A percentile compares a stretch with the other conserved stretches of the same genome.
Evolutionary conservation across 805 yeast species (phyloP).

Genomic region (Yarrowia porcina): DNA sequence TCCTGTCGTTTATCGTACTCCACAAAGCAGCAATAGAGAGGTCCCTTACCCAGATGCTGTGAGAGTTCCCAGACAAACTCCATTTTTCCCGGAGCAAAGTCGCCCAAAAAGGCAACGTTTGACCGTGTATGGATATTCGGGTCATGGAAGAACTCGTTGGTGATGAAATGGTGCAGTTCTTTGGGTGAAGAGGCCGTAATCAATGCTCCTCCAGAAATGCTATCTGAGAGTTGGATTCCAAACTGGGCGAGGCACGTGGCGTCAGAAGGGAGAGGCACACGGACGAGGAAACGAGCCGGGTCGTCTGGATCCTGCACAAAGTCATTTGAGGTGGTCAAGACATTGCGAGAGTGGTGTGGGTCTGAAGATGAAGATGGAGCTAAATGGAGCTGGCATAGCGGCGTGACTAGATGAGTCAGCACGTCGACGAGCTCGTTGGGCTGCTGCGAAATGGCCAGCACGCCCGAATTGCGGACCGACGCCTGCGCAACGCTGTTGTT

Average conservation of each 20-base stretch:
- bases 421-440: slow-evolving; percentile 12
- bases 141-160: slow-evolving; percentile 39
- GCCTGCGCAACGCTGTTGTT: neutral
- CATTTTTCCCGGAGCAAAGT: slow-evolving; percentile 27
- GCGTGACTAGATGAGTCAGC: neutral
- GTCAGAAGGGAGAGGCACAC: slow-evolving; percentile 31
- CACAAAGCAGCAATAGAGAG: slow-evolving; percentile 41
- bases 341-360: neutral
- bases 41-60: slow-evolving; percentile 31
- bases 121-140: slow-evolving; percentile 42
- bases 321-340: neutral
- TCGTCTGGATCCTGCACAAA: slow-evolving; percentile 29
- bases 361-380: neutral
- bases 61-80: slow-evolving; percentile 38
- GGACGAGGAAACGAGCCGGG: slow-evolving; percentile 17
- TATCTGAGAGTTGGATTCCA: slow-evolving; percentile 27
- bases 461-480: slow-evolving; percentile 2
- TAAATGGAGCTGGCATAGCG: neutral
- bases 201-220: slow-evolving; percentile 37
- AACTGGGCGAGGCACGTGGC: slow-evolving; percentile 28
- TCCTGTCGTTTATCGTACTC: slow-evolving; percentile 41
- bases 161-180: slow-evolving; percentile 37
- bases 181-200: slow-evolving; percentile 33
- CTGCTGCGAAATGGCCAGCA: slow-evolving; percentile 2
- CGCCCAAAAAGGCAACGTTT: slow-evolving; percentile 41